Evolutionary conservation across 345 rosid species (phyloP), one percentile per base, ranked within the genome.

Genomic region (Eucalyptus sp.): DNA sequence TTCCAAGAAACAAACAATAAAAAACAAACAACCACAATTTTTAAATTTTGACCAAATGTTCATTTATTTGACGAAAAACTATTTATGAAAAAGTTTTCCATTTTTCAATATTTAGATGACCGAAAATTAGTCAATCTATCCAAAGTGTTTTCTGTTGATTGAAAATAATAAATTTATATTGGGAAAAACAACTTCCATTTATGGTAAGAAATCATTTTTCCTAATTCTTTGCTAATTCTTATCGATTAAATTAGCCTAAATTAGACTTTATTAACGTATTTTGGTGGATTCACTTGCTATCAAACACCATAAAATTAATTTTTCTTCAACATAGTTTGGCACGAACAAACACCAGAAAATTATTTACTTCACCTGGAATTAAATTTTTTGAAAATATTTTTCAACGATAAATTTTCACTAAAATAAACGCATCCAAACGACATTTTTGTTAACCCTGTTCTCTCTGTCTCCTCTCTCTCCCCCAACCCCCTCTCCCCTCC

Each of bases 41-140:
- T 58, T 58, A 11, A 22, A 58, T 13, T 25, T 25, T 10, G 64
- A 3, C 64, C n/a, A 25, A 58, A 10, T 5, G n/a, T 5, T 24
- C 1, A 24, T 58, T 58, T 25, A 56, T 56, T 56, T 22, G 60
- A 20, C 10, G 5, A 56, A 1, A 56, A 22, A 4, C 12, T 22
- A 8, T 56, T 20, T 56, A 56, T 8, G 27, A 22, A 56, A 56
- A 1, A 0, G 7, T 0, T 56, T 56, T 56, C 62, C 11, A 56
- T 1, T 22, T 56, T 56, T 56, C n/a, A 25, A 13, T 58, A 24
- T 58, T 60, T 60, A 5, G 4, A 60, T 25, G 66, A 11, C 4
- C 7, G n/a, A 60, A 60, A 11, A 25, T 60, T 60, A 60, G 31
- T 60, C 66, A 25, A 60, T 60, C n/a, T 60, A 25, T 1, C 4